Evolutionary conservation across 306 rosid species (phyloP), one percentile per base, ranked within the genome.

Genomic region (Dalbergia oliveri): DNA sequence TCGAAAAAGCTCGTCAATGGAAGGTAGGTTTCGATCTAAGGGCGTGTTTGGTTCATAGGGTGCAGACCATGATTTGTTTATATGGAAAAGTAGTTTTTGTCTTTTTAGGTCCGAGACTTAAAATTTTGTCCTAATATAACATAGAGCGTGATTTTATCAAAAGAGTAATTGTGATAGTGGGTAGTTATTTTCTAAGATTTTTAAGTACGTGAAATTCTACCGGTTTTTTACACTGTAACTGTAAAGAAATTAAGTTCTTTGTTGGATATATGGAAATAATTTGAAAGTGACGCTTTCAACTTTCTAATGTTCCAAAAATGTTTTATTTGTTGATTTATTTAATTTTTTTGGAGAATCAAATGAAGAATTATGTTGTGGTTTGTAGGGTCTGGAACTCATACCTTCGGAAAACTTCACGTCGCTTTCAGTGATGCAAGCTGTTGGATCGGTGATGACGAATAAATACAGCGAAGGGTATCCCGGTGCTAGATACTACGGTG

Each of bases 401-500:
- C 97, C 98, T 73, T 93, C 98, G 7, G 98, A 93, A 66, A 93
- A 93, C 67, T 91, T 93, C 86, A 93, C 98, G 18, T 93, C 98
- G 18, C 64, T 83, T 43, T 93, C 98, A 10, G 97, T 93, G 79
- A 93, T 93, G 98, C 92, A 90, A 88, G 98, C 97, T 43, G 98
- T 93, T 88, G 98, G 98, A 64, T 93, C 98, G 44, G 94, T 93
- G 54, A 93, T 93, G 98, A 93, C 94, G 13, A 93, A 93, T 86
- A 91, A 93, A 81, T 93, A 93, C 34, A 93, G 98, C 63, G 98
- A 91, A 80, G 98, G 98, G 9, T 93, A 93, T 85, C 98, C 98
- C 0, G 98, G 98, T 47, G 98, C 98, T 73, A 91, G 98, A 91
- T 93, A 93, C 87, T 91, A 93, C 64, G 98, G 98, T 76, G 98